Base-by-base conservation (phyloP, 2,329 filamentous ascomycete species). In the Hymenoscyphus scutula region DNA sequence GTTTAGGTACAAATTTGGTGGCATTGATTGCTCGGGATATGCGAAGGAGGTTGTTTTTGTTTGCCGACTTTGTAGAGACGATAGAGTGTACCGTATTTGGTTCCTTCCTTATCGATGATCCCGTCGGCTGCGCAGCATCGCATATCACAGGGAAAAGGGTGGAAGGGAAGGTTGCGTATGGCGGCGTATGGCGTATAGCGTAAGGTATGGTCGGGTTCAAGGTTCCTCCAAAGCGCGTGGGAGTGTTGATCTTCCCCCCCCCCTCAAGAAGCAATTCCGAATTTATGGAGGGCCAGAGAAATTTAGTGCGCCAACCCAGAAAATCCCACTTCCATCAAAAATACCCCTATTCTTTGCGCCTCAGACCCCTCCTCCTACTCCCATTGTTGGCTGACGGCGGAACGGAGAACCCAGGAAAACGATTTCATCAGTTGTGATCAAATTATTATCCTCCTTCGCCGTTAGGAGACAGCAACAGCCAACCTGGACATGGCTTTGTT, bases 41-140 rank as follows among this genome's bases (percentile, higher is more conserved):
- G 38, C 41, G 23, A 23, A 45, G 41, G 3, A 48, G 41, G 41
- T 48, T n/a, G 45, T 51, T 13, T 51, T 51, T 51, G 45, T 51
- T 51, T 51, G 45, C 45, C 45, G 45, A 19, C 38, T n/a, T 23
- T 6, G 17, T 19, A 6, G n/a, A n/a, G n/a, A n/a, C n/a, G n/a
- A n/a, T n/a, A n/a, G n/a, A n/a, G 3, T 1, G n/a, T 23, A n/a
- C n/a, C 38, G 38, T 45, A 45, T 23, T 37, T 37, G 34, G 2
- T 51, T 23, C 45, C 45, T 51, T 51, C 19, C 45, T 27, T 51
- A 51, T 51, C 45, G n/a, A 51, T 51, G n/a, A 51, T 51, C 41
- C 41, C n/a, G 41, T 48, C 23, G 45, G 45, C 34, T 25, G 19
- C 45, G 45, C 45, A 27, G 45, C 19, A 51, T 51, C 45, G 45